A percentile compares a stretch with the other conserved stretches of the same genome.
Evolutionary conservation across 2,329 filamentous ascomycete species (phyloP).

Genomic region (Penicillium sp.): DNA sequence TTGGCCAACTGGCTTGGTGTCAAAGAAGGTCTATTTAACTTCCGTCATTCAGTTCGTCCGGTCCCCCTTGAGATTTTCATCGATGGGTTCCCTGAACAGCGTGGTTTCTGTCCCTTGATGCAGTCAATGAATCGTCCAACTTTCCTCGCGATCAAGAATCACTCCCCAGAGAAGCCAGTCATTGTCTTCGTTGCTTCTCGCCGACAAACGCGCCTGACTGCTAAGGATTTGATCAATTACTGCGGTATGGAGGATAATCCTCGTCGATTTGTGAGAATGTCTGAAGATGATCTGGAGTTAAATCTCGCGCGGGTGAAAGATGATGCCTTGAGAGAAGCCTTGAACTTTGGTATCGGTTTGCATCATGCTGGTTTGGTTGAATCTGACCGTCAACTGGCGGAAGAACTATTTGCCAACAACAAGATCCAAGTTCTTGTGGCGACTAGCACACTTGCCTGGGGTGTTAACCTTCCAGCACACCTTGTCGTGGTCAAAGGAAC

Average conservation of each 20-base stretch:
- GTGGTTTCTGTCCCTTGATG: constrained; percentile 96
- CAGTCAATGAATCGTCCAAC: constrained; percentile 98
- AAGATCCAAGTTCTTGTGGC: constrained; percentile 97
- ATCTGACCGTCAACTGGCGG: constrained; percentile 83
- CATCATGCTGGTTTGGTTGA: constrained; percentile 97
- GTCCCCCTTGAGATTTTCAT: constrained; percentile 96
- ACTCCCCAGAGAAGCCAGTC: constrained; percentile 93
- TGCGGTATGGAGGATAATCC: constrained; percentile 99
- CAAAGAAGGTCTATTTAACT: constrained; percentile 94
- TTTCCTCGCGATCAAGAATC: constrained; percentile 92
- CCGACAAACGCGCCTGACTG: constrained; percentile 88
- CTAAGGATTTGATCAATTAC: constrained; percentile 93
- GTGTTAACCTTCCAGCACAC: constrained; percentile 95
- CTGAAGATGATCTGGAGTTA: constrained; percentile 85
- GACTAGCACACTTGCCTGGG: constrained; percentile 95
- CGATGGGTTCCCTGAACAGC: constrained; percentile 91
- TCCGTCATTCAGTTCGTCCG: constrained; percentile 91
- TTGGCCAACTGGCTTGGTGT: constrained; percentile 96
- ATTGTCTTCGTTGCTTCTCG: constrained; percentile 98
- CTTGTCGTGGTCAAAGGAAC: constrained; percentile 97
- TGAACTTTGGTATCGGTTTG: constrained; percentile 93
- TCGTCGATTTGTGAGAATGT: constrained; percentile 86
- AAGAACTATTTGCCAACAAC: constrained; percentile 94
- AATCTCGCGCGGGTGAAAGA: constrained; percentile 92
- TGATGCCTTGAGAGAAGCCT: constrained; percentile 84